These are phyloP conservation scores for Flammula alnicola DNA, from an alignment of 1,284 basidiomycete species.

Conservation along the genomic window DNA sequence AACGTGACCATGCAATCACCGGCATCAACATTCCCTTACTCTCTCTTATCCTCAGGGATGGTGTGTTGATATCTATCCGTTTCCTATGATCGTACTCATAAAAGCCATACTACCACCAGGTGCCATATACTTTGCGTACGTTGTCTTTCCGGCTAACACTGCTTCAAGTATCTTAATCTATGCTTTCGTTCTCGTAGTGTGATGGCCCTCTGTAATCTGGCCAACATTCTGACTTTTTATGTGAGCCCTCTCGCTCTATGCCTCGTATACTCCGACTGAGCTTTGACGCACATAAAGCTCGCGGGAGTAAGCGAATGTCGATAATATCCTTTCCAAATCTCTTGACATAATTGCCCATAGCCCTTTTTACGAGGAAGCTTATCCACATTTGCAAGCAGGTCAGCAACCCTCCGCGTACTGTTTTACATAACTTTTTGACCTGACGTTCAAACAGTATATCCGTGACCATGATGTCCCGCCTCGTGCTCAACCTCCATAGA, in stretches of 20 bases:
- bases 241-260: conserved; percentile 28
- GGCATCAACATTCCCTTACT: conserved; percentile 34
- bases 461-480: conserved; percentile 45
- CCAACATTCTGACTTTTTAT: conserved; percentile 47
- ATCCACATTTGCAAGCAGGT: conserved; percentile 48
- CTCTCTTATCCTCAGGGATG: conserved; percentile 41
- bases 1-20: conserved; percentile 28
- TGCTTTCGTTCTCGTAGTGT: conserved; percentile 31
- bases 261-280: conserved; percentile 3
- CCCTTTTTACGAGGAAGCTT: conserved; percentile 42
- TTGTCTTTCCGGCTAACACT: background rate
- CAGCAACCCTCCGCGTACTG: conserved; percentile 9
- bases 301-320: conserved; percentile 24
- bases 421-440: background rate
- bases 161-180: background rate
- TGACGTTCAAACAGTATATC: conserved; percentile 16
- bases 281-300: conserved; percentile 20
- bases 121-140: conserved; percentile 42
- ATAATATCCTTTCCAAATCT: background rate
- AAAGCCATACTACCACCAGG: conserved; percentile 28
- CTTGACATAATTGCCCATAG: conserved; percentile 21
- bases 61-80: conserved; percentile 26
- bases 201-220: conserved; percentile 44
- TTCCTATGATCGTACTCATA: background rate
- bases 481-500: conserved; percentile 46